Conservation (phyloP, 2,329 filamentous ascomycete species). For the Pseudogymnoascus sp. region DNA sequence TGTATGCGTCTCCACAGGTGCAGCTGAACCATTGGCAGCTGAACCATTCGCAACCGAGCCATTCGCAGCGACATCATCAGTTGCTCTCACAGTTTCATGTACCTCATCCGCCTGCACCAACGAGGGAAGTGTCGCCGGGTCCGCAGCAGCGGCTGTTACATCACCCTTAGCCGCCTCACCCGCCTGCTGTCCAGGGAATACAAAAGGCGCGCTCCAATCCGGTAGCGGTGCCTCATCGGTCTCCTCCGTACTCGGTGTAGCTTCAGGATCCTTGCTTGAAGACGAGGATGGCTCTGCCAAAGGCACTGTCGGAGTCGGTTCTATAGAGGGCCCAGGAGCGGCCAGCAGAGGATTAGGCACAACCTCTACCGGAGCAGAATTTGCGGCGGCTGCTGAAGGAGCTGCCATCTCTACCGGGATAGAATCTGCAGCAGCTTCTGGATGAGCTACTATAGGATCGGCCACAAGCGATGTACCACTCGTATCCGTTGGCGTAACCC, state of each 20-base stretch:
- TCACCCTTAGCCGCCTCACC: neutral
- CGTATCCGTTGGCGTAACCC: neutral
- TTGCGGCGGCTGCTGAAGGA: neutral
- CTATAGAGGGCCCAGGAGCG: neutral
- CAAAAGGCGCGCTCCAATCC: conserved; percentile 1
- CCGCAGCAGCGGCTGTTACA: neutral
- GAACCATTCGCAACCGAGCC: neutral
- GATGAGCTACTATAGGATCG: neutral
- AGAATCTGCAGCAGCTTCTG: neutral
- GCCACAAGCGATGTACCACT: neutral
- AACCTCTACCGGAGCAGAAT: neutral
- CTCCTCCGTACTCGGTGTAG: neutral
- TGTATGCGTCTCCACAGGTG: neutral
- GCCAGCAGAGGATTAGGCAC: neutral
- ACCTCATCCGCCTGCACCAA: neutral
- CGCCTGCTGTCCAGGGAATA: neutral
- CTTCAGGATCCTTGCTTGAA: neutral
- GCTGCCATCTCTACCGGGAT: neutral
- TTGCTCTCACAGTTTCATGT: neutral
- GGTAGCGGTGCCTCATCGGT: neutral
- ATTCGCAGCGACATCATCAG: neutral
- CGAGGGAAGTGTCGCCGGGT: neutral
- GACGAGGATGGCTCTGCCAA: neutral
- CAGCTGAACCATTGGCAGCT: neutral
- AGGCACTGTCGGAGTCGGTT: neutral